Conservation (phyloP, 1,284 basidiomycete species). For the Fomitopsis pinicola region DNA sequence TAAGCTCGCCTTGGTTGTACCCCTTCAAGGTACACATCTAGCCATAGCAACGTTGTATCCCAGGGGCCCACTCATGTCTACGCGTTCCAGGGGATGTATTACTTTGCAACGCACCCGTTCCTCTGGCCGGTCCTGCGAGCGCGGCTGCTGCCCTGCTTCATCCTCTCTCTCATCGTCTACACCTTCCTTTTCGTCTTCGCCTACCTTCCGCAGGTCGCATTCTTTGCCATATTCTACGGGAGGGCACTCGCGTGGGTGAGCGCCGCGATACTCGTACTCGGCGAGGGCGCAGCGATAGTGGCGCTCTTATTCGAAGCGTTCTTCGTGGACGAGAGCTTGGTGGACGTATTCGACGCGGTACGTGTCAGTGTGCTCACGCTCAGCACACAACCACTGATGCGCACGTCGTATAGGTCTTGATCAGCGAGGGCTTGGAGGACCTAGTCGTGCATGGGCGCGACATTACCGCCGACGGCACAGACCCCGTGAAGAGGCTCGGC, state of each 20-base stretch:
- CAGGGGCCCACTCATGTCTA: too few species aligned
- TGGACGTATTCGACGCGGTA: background rate
- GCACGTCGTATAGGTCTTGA: background rate
- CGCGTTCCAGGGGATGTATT: background rate
- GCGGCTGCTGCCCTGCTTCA: background rate
- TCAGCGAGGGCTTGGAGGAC: background rate
- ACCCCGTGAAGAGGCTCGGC: background rate
- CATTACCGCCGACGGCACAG: background rate
- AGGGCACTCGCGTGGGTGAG: background rate
- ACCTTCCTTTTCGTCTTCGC: background rate
- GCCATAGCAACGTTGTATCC: too few species aligned
- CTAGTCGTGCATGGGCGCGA: background rate
- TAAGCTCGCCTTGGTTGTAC: background rate
- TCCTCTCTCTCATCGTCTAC: background rate
- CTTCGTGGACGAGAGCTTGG: background rate
- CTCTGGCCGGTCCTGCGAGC: background rate
- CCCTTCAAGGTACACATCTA: background rate
- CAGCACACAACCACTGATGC: too few species aligned
- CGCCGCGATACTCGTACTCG: background rate
- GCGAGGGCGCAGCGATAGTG: background rate
- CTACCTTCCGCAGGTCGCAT: background rate
- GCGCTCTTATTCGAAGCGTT: background rate
- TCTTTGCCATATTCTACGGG: background rate
- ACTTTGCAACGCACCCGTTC: background rate
- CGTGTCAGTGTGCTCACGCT: background rate